These are phyloP conservation scores for Alliaria petiolata DNA, from an alignment of 345 rosid genomes.

Conservation along the genomic window DNA sequence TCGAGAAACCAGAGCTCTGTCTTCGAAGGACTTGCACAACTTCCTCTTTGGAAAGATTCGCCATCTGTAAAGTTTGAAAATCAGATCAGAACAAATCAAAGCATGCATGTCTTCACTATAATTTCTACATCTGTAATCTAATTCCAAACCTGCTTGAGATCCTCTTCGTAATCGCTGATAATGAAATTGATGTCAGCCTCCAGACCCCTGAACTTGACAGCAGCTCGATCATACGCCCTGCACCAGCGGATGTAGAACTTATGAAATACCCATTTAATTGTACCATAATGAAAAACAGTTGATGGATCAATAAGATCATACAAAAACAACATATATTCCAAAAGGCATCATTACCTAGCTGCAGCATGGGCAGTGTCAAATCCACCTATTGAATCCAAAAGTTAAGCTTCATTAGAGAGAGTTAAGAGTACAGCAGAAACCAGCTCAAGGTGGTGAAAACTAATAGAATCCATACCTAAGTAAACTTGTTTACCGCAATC, in stretches of 20 bases:
- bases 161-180: slow-evolving; percentile 79
- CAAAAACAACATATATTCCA: background rate
- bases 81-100: slow-evolving; percentile 14
- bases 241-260: background rate
- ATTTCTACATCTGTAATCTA: background rate
- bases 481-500: slow-evolving; percentile 97
- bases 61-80: slow-evolving; percentile 50
- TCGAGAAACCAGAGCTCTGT: slow-evolving; percentile 87
- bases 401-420: slow-evolving; percentile 5
- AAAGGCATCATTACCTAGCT: slow-evolving; percentile 60
- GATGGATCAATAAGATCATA: background rate
- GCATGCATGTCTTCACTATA: background rate
- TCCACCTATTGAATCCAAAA: slow-evolving; percentile 24
- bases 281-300: no score
- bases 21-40: slow-evolving; percentile 91
- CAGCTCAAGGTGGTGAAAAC: background rate
- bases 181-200: slow-evolving; percentile 92
- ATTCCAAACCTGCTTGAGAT: slow-evolving; percentile 71
- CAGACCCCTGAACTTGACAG: slow-evolving; percentile 86
- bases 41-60: slow-evolving; percentile 70
- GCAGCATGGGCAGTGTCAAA: slow-evolving; percentile 38
- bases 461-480: slow-evolving; percentile 56
- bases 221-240: slow-evolving; percentile 97
- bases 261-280: no score
- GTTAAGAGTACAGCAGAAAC: slow-evolving; percentile 1